A percentile compares a stretch with the other conserved stretches of the same genome.
phyloP scores from a whole-genome alignment of 345 rosid genomes.

The Tarenaya hassleriana region DNA sequence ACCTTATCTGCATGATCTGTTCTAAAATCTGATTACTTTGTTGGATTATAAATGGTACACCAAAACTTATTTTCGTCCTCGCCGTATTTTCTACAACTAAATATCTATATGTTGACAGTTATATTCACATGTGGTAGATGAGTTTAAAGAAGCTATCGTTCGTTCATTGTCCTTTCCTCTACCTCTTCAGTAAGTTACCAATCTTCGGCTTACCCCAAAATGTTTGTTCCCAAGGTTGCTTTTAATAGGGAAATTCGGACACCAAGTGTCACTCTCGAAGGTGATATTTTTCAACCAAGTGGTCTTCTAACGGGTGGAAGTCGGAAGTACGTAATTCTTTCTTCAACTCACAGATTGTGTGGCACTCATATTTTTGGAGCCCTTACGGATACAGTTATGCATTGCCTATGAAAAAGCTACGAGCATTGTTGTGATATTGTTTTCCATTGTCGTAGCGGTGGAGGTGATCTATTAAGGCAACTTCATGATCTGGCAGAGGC shows the following conservation, averaged over 20 bases:
- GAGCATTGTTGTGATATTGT: constrained; percentile 1
- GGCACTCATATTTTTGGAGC: constrained; percentile 13
- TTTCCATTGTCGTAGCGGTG: constrained; percentile 50
- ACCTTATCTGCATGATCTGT: not conserved
- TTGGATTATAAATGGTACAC: constrained; percentile 5
- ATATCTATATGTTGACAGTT: constrained; percentile 1
- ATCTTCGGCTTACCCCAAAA: no score
- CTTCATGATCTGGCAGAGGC: constrained; percentile 81
- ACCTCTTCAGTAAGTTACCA: no score
- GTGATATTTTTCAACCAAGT: constrained; percentile 92
- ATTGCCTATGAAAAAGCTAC: not conserved
- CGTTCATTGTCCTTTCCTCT: constrained; percentile 13
- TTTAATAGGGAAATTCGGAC: constrained; percentile 58
- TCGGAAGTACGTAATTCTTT: constrained; percentile 51
- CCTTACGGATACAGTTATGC: not conserved
- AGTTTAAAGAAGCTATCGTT: not conserved
- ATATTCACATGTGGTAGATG: not conserved
- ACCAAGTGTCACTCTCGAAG: constrained; percentile 92
- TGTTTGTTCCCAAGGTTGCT: constrained; percentile 58
- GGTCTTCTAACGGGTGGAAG: constrained; percentile 98
- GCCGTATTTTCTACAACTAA: constrained; percentile 9
- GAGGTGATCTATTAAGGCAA: constrained; percentile 71
- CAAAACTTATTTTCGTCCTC: no score
- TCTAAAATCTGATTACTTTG: no score
- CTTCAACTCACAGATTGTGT: constrained; percentile 6